These are phyloP conservation scores for Plasmodium chabaudi DNA, from an alignment of 169 alveolate species.

Conservation along the genomic window DNA sequence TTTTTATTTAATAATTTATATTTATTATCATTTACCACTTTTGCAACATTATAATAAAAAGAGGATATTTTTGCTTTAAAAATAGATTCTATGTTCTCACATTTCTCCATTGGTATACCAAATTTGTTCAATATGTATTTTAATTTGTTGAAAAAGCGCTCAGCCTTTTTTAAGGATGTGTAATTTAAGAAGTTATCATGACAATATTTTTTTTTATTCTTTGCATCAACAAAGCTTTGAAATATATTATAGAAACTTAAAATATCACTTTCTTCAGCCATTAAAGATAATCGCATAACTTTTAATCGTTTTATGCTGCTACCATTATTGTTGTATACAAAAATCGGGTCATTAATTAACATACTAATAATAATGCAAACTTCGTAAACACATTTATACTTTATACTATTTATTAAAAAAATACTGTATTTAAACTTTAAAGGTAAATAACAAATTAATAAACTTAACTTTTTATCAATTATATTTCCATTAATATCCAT, in stretches of 20 bases:
- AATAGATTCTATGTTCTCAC: slow-evolving; percentile 42
- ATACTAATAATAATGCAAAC: slow-evolving; percentile 57
- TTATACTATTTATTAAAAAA: slow-evolving; percentile 68
- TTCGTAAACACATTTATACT: slow-evolving; percentile 63
- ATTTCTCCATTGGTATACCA: slow-evolving; percentile 54
- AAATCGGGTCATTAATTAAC: slow-evolving; percentile 67
- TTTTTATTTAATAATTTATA: slow-evolving; percentile 42
- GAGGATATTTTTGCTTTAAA: slow-evolving; percentile 62
- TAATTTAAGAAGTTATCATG: slow-evolving; percentile 55
- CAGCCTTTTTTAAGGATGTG: slow-evolving; percentile 56
- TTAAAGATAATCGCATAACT: slow-evolving; percentile 49
- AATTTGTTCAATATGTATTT: slow-evolving; percentile 33
- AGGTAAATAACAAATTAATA: slow-evolving; percentile 72
- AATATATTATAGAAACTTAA: slow-evolving; percentile 73
- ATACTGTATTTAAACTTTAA: slow-evolving; percentile 67
- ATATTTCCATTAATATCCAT: slow-evolving; percentile 75
- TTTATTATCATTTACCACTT: slow-evolving; percentile 38
- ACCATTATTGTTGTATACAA: slow-evolving; percentile 31
- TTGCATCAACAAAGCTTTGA: slow-evolving; percentile 53
- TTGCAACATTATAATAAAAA: slow-evolving; percentile 65
- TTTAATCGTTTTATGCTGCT: slow-evolving; percentile 21
- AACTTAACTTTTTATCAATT: slow-evolving; percentile 68
- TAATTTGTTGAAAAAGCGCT: slow-evolving; percentile 35
- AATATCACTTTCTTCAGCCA: slow-evolving; percentile 75
- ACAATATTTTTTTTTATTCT: slow-evolving; percentile 61